These are phyloP conservation scores for Chaetoscypha palmicola DNA, from an alignment of 2,329 filamentous ascomycete species.

Conservation along the genomic window DNA sequence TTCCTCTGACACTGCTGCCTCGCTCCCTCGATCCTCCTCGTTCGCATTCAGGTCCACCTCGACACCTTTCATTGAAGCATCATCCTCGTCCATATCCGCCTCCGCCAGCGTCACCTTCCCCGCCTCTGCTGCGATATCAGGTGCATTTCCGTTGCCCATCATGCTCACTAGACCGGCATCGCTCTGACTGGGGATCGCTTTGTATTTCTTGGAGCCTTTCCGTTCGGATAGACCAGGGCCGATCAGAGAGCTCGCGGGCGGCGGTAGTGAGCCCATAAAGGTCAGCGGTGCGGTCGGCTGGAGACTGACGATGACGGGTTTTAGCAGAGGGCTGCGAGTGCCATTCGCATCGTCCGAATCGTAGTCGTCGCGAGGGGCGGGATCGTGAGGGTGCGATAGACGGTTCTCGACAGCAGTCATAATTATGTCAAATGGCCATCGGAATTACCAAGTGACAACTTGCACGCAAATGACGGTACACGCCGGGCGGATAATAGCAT, in stretches of 20 bases:
- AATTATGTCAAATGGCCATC: constrained; percentile 22
- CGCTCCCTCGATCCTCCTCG: constrained; percentile 13
- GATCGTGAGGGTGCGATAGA: constrained; percentile 10
- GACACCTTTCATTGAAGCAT: constrained; percentile 17
- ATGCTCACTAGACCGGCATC: constrained; percentile 61
- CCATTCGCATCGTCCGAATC: constrained; percentile 42
- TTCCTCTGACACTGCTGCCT: constrained; percentile 2
- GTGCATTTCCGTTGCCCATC: constrained; percentile 56
- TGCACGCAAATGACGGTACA: constrained; percentile 9
- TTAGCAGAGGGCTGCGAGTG: constrained; percentile 36
- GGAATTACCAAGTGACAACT: constrained; percentile 11
- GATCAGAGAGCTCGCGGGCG: constrained; percentile 38
- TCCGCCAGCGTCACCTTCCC: constrained; percentile 45
- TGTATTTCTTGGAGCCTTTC: constrained; percentile 19
- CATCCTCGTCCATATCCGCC: constrained; percentile 37
- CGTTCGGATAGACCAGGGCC: constrained; percentile 21
- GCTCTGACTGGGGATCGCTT: constrained; percentile 41
- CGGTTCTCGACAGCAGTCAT: constrained; percentile 23
- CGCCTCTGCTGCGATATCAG: constrained; percentile 56
- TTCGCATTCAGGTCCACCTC: constrained; percentile 16
- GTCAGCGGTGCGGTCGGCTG: constrained; percentile 46
- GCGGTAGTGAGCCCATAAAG: constrained; percentile 38
- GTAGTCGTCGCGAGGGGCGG: constrained; percentile 32
- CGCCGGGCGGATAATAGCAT: constrained; percentile 19
- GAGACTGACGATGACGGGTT: constrained; percentile 38